A percentile compares a stretch with the other conserved stretches of the same genome.
Conservation (phyloP, 768 basidiomycete genomes). For the Kwoniella sp. region DNA sequence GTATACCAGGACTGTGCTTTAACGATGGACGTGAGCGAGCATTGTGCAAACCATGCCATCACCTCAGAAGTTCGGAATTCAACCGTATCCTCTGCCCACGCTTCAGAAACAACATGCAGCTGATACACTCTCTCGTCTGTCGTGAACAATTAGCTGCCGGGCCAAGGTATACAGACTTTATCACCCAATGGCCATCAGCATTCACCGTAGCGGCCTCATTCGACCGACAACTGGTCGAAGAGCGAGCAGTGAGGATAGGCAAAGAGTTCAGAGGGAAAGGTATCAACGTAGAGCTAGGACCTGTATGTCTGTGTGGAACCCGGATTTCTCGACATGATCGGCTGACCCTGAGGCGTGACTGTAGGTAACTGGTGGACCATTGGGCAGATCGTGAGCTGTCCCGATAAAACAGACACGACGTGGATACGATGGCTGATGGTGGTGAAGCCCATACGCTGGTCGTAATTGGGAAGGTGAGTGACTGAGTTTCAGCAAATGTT, state of each 20-base stretch:
- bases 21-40: slow-evolving; percentile 46
- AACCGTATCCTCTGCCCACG: too few species aligned
- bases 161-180: slow-evolving; percentile 50
- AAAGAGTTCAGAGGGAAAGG: slow-evolving; percentile 81
- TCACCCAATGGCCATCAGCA: slow-evolving; percentile 53
- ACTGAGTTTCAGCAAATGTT: slow-evolving; percentile 5
- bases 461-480: slow-evolving; percentile 53
- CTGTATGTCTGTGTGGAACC: slow-evolving; percentile 22
- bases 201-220: slow-evolving; percentile 58
- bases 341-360: not conserved
- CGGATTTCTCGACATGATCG: not conserved
- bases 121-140: too few species aligned
- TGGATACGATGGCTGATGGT: too few species aligned
- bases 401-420: too few species aligned
- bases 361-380: slow-evolving; percentile 51
- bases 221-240: slow-evolving; percentile 73
- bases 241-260: slow-evolving; percentile 77
- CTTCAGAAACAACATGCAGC: too few species aligned
- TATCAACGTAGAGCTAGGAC: slow-evolving; percentile 69
- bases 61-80: too few species aligned
- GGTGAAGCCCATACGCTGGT: slow-evolving; percentile 43
- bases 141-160: slow-evolving; percentile 45
- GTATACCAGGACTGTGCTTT: slow-evolving; percentile 47
- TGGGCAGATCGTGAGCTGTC: slow-evolving; percentile 43
- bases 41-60: not conserved